A percentile compares a stretch with the other conserved stretches of the same genome.
phyloP scores from a whole-genome alignment of 768 basidiomycete species.

The Tricholoma saponaceum region DNA sequence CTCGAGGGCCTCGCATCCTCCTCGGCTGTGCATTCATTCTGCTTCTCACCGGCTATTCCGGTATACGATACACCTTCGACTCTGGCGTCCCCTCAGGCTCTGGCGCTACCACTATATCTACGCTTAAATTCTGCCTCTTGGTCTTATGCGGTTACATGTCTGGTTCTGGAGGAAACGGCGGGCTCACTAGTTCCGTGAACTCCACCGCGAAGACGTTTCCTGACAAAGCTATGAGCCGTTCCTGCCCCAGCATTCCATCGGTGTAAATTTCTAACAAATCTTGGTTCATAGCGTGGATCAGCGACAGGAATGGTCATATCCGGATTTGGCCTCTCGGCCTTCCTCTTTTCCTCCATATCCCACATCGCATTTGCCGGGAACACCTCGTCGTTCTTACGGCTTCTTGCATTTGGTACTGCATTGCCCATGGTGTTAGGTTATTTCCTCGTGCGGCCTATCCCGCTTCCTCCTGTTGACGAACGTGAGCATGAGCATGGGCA shows the following conservation, averaged over 20 bases:
- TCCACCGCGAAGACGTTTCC: slow-evolving; percentile 82
- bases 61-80: slow-evolving; percentile 67
- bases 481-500: slow-evolving; percentile 9
- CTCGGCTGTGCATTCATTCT: slow-evolving; percentile 55
- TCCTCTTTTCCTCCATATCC: slow-evolving; percentile 79
- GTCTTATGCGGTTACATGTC: slow-evolving; percentile 66
- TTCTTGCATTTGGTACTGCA: slow-evolving; percentile 76
- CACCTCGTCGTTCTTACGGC: slow-evolving; percentile 69
- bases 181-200: slow-evolving; percentile 68
- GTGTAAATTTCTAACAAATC: neutral
- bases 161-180: slow-evolving; percentile 74
- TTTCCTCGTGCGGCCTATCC: slow-evolving; percentile 68
- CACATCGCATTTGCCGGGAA: slow-evolving; percentile 71
- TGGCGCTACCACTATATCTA: slow-evolving; percentile 31
- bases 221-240: slow-evolving; percentile 52
- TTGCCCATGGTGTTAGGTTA: slow-evolving; percentile 77
- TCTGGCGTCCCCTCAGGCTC: slow-evolving; percentile 41
- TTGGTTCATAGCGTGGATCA: slow-evolving; percentile 56
- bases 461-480: slow-evolving; percentile 39
- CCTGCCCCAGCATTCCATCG: too few species aligned
- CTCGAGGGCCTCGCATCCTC: slow-evolving; percentile 64
- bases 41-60: slow-evolving; percentile 69
- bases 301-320: slow-evolving; percentile 78
- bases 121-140: slow-evolving; percentile 45
- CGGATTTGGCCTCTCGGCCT: slow-evolving; percentile 89